phyloP scores from a whole-genome alignment of 225 moss, liverwort and hornwort species.

The Pseudoscleropodium purum region DNA sequence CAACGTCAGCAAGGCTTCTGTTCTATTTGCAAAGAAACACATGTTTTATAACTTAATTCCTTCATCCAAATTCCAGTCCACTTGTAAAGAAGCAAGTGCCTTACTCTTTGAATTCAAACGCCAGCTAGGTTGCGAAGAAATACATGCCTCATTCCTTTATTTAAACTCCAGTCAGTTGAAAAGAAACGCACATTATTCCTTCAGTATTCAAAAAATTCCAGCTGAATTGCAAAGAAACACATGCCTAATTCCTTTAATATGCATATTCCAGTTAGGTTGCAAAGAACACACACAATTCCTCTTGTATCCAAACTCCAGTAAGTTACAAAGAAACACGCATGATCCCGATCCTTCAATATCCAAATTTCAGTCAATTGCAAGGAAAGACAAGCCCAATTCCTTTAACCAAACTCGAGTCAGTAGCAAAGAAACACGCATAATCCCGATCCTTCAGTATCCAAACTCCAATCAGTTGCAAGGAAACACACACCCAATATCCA shows the following conservation, averaged over 20 bases:
- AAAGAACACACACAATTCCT: background rate
- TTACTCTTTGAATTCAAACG: too few species aligned
- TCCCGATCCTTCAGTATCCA: background rate
- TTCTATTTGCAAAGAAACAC: background rate
- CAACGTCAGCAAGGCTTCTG: background rate
- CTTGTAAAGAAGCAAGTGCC: background rate
- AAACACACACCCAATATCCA: background rate
- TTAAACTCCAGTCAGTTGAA: background rate
- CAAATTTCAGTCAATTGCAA: background rate
- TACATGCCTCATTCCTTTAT: background rate
- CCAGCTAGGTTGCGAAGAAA: background rate
- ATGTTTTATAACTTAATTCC: background rate
- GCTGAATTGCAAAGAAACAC: background rate
- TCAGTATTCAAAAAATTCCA: background rate
- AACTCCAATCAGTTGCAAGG: background rate
- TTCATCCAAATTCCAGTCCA: background rate
- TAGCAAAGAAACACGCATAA: background rate
- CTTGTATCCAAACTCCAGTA: background rate
- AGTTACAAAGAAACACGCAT: background rate
- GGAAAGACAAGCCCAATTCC: background rate
- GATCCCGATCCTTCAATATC: too few species aligned
- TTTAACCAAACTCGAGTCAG: background rate
- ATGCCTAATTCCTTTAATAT: background rate
- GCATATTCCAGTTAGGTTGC: background rate
- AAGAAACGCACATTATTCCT: background rate